Evolutionary conservation across 2,329 filamentous ascomycete species (phyloP), one percentile per base, ranked within the genome.

Genomic region (Trichoderma atrobrunneum): DNA sequence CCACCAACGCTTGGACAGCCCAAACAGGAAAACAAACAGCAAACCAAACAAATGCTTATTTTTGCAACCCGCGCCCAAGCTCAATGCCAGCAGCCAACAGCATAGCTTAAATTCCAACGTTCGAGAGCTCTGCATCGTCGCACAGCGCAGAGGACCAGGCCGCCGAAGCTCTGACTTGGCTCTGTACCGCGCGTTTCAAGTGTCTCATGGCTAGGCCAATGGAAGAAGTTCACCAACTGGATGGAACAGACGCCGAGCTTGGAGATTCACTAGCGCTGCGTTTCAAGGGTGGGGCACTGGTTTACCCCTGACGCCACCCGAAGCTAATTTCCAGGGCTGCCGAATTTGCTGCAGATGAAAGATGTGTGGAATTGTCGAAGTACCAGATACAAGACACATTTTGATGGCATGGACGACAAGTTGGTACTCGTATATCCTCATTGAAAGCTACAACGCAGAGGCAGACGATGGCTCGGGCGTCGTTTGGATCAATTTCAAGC

Each of bases 231-330:
- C 43, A 56, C 60, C 51, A 57, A 24, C 60, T 48, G 60, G 48
- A 71, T 71, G 68, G 69, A 71, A 71, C 69, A 61, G 61, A 54
- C 69, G 69, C 69, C 69, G 62, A 71, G 26, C 36, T 59, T 57
- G 30, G 21, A 28, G 60, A 57, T 71, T 56, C 18, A 61, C 68
- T 71, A 64, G 68, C 48, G 61, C 43, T 43, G 60, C 62, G 68
- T 71, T 71, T 71, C 68, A 59, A n/a, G 18, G 48, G 59, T 64
- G 68, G 68, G 32, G 32, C 16, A 18, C 30, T 34, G 30, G 18
- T 12, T 30, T 34, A 11, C 68, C 61, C 68, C 68, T 71, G 68
- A 64, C 68, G 68, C 68, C 68, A 64, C 68, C 68, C 60, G 60
- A 63, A 56, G 59, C 68, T 59, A 64, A 71, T 71, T 64, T 71